These are phyloP conservation scores for Suhomyces terraborum DNA, from an alignment of 1,139 yeast genomes.

Conservation along the genomic window DNA sequence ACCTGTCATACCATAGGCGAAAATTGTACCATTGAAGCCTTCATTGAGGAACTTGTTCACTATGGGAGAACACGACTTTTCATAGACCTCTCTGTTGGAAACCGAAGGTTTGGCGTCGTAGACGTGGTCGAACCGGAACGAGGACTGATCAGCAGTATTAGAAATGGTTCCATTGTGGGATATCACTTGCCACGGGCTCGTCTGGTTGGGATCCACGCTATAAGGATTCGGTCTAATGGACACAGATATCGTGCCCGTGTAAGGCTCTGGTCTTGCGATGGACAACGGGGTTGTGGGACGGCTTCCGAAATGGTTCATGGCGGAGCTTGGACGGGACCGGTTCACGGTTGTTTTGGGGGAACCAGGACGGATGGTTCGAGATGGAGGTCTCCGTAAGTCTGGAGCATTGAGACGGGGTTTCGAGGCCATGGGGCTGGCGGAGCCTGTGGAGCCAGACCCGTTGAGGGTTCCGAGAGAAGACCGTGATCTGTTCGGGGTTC, in stretches of 20 bases:
- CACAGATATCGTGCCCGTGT: constrained; percentile 54
- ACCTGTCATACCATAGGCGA: constrained; percentile 96
- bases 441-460: constrained; percentile 6
- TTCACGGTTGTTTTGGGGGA: constrained; percentile 21
- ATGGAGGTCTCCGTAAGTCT: constrained; percentile 26
- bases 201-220: constrained; percentile 26
- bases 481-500: constrained; percentile 18
- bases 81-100: constrained; percentile 62
- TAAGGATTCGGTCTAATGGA: constrained; percentile 58
- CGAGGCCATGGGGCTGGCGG: constrained; percentile 13
- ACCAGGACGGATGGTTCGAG: constrained; percentile 23
- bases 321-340: constrained; percentile 40
- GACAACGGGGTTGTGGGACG: constrained; percentile 45
- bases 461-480: constrained; percentile 17
- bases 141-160: constrained; percentile 52
- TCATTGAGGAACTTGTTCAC: constrained; percentile 64
- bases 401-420: constrained; percentile 15
- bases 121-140: constrained; percentile 76
- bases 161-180: constrained; percentile 42
- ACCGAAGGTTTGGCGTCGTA: constrained; percentile 51
- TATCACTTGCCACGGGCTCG: constrained; percentile 48
- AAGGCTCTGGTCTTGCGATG: constrained; percentile 37
- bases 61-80: constrained; percentile 58
- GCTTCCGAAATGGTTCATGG: constrained; percentile 32
- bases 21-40: constrained; percentile 86